These are phyloP conservation scores for Osmanthus fragrans DNA, from an alignment of 257 asterid species.

Conservation along the genomic window DNA sequence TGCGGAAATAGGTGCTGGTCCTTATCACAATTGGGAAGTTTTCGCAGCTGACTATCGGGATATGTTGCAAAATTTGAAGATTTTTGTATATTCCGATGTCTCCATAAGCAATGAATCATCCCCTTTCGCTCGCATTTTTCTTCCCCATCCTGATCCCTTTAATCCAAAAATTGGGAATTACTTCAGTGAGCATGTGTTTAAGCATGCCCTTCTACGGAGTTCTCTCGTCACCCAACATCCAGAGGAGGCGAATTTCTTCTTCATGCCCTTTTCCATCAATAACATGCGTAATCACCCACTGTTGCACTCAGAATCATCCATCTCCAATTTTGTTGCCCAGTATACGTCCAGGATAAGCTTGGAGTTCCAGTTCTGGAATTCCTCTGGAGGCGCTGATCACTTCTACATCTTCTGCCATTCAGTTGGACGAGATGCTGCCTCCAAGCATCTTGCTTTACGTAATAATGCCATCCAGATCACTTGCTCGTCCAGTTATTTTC, in stretches of 20 bases:
- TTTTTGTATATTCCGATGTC: conserved; percentile 64
- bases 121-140: conserved; percentile 45
- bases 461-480: conserved; percentile 68
- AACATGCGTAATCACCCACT: conserved; percentile 67
- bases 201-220: conserved; percentile 63
- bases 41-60: conserved; percentile 56
- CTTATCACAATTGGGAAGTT: conserved; percentile 68
- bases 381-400: conserved; percentile 79
- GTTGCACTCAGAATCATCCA: conserved; percentile 50
- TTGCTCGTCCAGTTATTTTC: conserved; percentile 79
- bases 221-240: conserved; percentile 45
- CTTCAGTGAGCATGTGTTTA: conserved; percentile 78
- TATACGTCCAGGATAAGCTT: conserved; percentile 51
- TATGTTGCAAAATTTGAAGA: conserved; percentile 51
- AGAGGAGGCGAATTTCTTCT: conserved; percentile 65
- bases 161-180: conserved; percentile 72
- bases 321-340: conserved; percentile 57
- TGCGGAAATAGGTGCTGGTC: conserved; percentile 15
- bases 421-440: conserved; percentile 65
- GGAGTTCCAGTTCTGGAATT: conserved; percentile 60
- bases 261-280: conserved; percentile 77
- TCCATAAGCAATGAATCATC: conserved; percentile 28
- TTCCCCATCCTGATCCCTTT: conserved; percentile 54
- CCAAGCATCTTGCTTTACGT: conserved; percentile 48
- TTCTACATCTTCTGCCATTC: conserved; percentile 74